Base-by-base conservation (phyloP, 257 asterid genomes). In the Nemophila menziesii region DNA sequence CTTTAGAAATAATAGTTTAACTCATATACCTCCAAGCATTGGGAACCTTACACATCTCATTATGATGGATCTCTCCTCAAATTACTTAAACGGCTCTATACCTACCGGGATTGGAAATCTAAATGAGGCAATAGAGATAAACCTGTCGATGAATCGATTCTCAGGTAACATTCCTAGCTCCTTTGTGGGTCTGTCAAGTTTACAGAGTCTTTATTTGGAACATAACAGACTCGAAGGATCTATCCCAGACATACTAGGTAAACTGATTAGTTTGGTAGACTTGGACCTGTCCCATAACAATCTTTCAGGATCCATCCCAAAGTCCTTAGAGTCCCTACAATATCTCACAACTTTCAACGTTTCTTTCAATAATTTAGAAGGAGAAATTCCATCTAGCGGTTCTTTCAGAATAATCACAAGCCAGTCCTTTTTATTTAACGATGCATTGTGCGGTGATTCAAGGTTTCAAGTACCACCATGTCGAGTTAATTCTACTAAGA, bases 231-330 rank as follows among this genome's bases (percentile, higher is more conserved):
- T n/a, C n/a, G 43, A 49, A 14, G 55, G 55, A 0, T 41, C 55
- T 20, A 49, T 49, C 22, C 55, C 55, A 2, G 24, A 41, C 10
- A 8, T 45, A 38, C 22, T 49, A n/a, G 38, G 55, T 23, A 49
- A 49, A 49, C 14, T 49, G 24, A 14, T 20, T 0, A 11, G 44
- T 8, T 15, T 49, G 20, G 45, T 34, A 20, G 11, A 20, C 10
- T 21, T 51, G 36, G 48, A 51, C 24, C 20, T 39, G 6, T 51
- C 56, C 4, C 16, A 51, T 17, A 51, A 51, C 39, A 21, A 39
- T 11, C 36, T 51, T n/a, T 22, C 56, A 21, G 16, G 56, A 4
- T 15, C 11, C 22, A 51, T n/a, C n/a, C n/a, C n/a, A n/a, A n/a
- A n/a, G n/a, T n/a, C n/a, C n/a, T n/a, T n/a, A n/a, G n/a, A n/a